Percentiles rank a stretch among this genome's conserved stretches.
Conservation (phyloP, 306 rosid genomes). For the Cucurbita pepo region DNA sequence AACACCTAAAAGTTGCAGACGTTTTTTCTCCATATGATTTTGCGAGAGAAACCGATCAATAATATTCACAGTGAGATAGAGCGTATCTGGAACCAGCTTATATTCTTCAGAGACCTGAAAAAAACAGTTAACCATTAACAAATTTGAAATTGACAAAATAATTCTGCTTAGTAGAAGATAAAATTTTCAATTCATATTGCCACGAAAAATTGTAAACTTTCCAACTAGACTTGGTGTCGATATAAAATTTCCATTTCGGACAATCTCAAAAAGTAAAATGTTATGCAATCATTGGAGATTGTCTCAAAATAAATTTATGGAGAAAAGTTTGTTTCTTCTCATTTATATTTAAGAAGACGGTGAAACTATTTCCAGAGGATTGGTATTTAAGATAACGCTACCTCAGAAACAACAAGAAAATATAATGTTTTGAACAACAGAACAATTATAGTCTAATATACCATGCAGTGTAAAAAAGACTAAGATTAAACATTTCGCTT, state of each 20-base stretch:
- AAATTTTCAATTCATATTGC: background rate
- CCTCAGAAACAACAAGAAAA: background rate
- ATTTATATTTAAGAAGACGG: background rate
- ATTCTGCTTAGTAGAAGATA: background rate
- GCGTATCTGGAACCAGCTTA: conserved; percentile 74
- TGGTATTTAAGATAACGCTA: background rate
- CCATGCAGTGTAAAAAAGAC: background rate
- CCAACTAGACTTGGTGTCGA: background rate
- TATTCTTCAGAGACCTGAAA: conserved; percentile 85
- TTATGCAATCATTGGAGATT: background rate
- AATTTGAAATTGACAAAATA: conserved; percentile 7
- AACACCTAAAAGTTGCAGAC: conserved; percentile 78
- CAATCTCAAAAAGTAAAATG: background rate
- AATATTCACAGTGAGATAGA: conserved; percentile 73
- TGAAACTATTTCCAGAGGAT: background rate
- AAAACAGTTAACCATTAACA: background rate
- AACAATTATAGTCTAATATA: background rate
- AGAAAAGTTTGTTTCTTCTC: background rate
- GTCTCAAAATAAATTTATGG: background rate
- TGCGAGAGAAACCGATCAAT: conserved; percentile 78
- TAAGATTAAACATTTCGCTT: background rate
- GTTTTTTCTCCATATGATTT: conserved; percentile 37
- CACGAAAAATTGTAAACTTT: background rate
- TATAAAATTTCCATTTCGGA: background rate
- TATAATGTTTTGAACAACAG: background rate